Percentiles rank a stretch among this genome's conserved stretches.
These are phyloP conservation scores for Cryptococcus sp. DNA, from an alignment of 1,284 basidiomycete species.

Conservation along the genomic window DNA sequence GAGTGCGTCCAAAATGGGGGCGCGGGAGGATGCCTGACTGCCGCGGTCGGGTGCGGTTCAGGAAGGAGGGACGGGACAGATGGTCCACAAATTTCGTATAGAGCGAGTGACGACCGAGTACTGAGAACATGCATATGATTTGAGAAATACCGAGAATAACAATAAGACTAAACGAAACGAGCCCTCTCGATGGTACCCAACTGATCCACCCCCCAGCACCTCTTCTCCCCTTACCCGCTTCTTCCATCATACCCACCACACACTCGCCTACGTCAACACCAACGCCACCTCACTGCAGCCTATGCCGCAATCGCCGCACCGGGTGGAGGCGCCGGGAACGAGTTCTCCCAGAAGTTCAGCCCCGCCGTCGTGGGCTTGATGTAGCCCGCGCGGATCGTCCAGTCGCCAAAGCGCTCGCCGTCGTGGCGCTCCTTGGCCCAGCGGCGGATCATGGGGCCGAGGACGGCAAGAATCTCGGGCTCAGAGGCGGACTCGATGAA, in stretches of 20 bases:
- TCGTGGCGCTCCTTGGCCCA: conserved; percentile 84
- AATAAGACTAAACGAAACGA: no score
- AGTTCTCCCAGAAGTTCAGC: conserved; percentile 73
- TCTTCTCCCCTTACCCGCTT: not conserved
- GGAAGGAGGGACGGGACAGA: no score
- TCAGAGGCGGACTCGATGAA: conserved; percentile 81
- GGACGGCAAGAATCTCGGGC: conserved; percentile 86
- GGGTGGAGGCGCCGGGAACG: conserved; percentile 14
- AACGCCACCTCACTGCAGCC: not conserved
- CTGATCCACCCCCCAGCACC: no score
- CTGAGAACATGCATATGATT: conserved; percentile 5
- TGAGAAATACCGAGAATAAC: not conserved
- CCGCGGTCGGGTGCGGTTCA: no score
- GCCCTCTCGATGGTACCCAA: no score
- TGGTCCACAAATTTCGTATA: no score
- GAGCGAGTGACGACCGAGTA: no score
- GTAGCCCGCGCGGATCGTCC: conserved; percentile 81
- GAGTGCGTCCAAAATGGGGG: not conserved
- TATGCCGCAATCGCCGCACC: conserved; percentile 11
- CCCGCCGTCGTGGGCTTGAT: conserved; percentile 74
- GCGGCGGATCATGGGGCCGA: conserved; percentile 86
- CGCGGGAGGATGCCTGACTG: no score
- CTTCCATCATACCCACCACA: not conserved
- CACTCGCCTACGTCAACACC: no score
- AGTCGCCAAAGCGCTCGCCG: conserved; percentile 96